Base-by-base conservation (phyloP, 1,284 basidiomycete species). In the Tilletia horrida region DNA sequence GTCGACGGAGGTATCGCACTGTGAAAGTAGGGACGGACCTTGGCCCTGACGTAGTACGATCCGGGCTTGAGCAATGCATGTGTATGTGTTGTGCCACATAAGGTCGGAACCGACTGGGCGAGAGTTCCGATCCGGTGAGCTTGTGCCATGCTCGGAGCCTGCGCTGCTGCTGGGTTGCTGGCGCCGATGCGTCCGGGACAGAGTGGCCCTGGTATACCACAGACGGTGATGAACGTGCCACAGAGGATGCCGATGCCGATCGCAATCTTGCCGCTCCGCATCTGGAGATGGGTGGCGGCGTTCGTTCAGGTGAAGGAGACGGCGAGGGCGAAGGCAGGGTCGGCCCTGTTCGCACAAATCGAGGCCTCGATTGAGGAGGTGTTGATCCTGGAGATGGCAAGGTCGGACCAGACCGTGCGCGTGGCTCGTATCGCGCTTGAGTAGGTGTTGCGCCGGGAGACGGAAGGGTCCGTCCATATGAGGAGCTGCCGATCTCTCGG, bases 81-180 rank as follows among this genome's bases (percentile, higher is more conserved):
- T 59, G 55, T 7, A 59, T 59, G 27, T 59, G 55, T 29, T 59
- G 29, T 9, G 55, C 55, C 9, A 59, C 55, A 14, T 59, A 59
- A 3, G 55, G 55, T 59, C 55, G 27, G 31, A 59, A 59, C 1
- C 31, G 27, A 2, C 27, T 31, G 0, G 55, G 27, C 16, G 55
- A 59, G 16, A 59, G 55, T 40, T 59, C 55, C 25, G 25, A 29
- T 31, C 31, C 31, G 4, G 25, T 35, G 55, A 59, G 55, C 55
- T 59, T 59, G 55, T 59, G n/a, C 55, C 55, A 59, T 13, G 55
- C 55, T 16, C 55, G 55, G 18, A 59, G 31, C 18, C 55, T 13
- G 27, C 55, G 55, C 18, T 40, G 55, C 21, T 27, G 35, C 35
- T 40, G 35, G 6, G 4, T 4, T 6, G 11, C 35, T 6, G 35